Percentiles rank a stretch among this genome's conserved stretches.
Conservation (phyloP, 306 rosid genomes). For the Sicyos baderoa region DNA sequence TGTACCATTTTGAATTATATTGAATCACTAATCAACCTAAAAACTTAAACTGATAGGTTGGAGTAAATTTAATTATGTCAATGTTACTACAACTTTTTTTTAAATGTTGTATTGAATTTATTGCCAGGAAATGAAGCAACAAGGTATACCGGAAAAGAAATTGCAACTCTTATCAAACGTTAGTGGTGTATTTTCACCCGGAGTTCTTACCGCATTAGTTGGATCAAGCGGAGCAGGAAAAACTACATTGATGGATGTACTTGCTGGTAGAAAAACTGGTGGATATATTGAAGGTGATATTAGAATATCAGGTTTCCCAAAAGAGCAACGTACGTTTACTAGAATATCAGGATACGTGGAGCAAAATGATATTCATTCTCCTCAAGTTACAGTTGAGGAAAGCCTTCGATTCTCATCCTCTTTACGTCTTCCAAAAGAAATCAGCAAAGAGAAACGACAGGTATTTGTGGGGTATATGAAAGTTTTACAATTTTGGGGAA, state of each 20-base stretch:
- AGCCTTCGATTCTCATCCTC: slow-evolving; percentile 73
- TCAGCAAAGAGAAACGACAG: slow-evolving; percentile 41
- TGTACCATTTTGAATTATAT: too few relatives aligned
- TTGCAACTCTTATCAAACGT: slow-evolving; percentile 71
- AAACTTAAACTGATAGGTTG: too few relatives aligned
- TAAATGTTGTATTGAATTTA: not conserved
- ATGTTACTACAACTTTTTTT: not conserved
- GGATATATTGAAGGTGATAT: slow-evolving; percentile 81
- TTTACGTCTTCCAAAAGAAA: slow-evolving; percentile 79
- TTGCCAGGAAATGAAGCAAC: slow-evolving; percentile 45
- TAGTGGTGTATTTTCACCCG: slow-evolving; percentile 83
- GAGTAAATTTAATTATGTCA: too few relatives aligned
- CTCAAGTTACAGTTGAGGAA: slow-evolving; percentile 79
- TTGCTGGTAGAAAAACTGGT: slow-evolving; percentile 93
- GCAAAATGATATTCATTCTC: slow-evolving; percentile 89
- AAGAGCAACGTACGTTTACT: slow-evolving; percentile 73
- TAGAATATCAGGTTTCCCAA: slow-evolving; percentile 70
- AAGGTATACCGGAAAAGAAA: slow-evolving; percentile 62
- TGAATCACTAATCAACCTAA: too few relatives aligned
- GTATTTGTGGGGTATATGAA: slow-evolving; percentile 33
- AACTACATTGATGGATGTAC: slow-evolving; percentile 92
- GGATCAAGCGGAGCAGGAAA: slow-evolving; percentile 96
- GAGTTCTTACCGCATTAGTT: slow-evolving; percentile 85
- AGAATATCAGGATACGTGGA: slow-evolving; percentile 87
- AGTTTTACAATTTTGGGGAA: not conserved